These are phyloP conservation scores for Thecaphora thlaspeos DNA, from an alignment of 1,284 basidiomycete genomes.

Conservation along the genomic window DNA sequence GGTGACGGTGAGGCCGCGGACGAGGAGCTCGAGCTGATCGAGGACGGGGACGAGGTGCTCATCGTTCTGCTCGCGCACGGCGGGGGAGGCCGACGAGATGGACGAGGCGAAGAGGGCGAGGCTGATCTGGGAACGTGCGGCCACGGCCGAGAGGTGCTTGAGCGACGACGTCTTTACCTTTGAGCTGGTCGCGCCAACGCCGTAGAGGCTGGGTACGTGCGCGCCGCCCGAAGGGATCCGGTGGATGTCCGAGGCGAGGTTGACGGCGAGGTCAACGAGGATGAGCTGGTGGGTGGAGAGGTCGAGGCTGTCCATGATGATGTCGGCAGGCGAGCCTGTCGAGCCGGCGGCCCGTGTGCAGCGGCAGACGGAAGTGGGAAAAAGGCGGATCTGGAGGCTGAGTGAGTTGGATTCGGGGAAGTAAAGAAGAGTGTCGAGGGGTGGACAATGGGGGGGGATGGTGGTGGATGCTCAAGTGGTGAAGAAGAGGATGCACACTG, in stretches of 20 bases:
- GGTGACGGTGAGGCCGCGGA: constrained; percentile 29
- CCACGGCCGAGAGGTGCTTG: constrained; percentile 30
- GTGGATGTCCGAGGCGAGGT: constrained; percentile 59
- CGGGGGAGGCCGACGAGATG: constrained; percentile 42
- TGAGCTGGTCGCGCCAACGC: constrained; percentile 31
- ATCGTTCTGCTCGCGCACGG: constrained; percentile 33
- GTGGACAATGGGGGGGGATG: no score
- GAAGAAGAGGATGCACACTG: no score
- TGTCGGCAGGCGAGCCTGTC: neutral
- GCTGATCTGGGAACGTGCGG: constrained; percentile 48
- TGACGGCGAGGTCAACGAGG: constrained; percentile 73
- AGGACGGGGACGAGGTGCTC: constrained; percentile 47
- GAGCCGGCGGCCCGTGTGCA: neutral
- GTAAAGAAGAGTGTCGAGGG: no score
- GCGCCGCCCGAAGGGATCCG: constrained; percentile 37
- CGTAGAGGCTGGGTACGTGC: constrained; percentile 20
- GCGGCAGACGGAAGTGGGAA: neutral
- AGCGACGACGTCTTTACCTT: constrained; percentile 22
- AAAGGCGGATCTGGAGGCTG: no score
- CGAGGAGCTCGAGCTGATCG: constrained; percentile 34
- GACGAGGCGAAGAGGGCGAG: constrained; percentile 52
- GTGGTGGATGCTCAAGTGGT: no score
- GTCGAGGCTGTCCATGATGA: constrained; percentile 59
- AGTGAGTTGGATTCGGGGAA: no score
- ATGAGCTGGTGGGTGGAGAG: constrained; percentile 76